phyloP scores from a whole-genome alignment of 495 filamentous ascomycete genomes.

The Talaromyces adpressus region DNA sequence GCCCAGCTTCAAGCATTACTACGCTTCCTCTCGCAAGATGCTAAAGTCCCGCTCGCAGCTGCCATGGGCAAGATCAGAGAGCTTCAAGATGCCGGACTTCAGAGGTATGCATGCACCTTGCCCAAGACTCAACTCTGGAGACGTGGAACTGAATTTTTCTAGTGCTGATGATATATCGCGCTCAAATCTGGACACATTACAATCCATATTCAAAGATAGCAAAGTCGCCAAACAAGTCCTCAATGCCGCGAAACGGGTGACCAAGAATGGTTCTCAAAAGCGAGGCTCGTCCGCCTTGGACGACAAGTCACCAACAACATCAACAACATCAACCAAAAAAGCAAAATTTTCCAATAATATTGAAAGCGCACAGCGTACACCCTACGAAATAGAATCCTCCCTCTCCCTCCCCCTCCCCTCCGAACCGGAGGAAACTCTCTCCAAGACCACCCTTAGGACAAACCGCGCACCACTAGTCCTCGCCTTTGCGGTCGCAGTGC shows the following conservation, averaged over 20 bases:
- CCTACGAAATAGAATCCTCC: constrained; percentile 56
- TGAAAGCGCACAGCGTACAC: constrained; percentile 21
- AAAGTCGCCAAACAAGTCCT: constrained; percentile 61
- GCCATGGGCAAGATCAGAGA: constrained; percentile 64
- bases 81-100: constrained; percentile 55
- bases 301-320: neutral
- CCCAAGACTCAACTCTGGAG: too few species aligned
- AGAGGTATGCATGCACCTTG: constrained; percentile 40
- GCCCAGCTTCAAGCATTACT: constrained; percentile 59
- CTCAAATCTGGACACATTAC: constrained; percentile 43
- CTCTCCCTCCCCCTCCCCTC: constrained; percentile 51
- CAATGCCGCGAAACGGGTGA: constrained; percentile 52
- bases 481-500: constrained; percentile 66
- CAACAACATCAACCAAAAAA: constrained; percentile 17
- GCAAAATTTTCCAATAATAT: constrained; percentile 8
- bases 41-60: constrained; percentile 60
- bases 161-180: constrained; percentile 60
- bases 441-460: constrained; percentile 52
- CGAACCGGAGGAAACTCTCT: constrained; percentile 52
- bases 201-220: constrained; percentile 57
- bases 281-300: constrained; percentile 19
- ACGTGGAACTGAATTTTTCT: neutral
- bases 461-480: constrained; percentile 77
- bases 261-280: constrained; percentile 63
- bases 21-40: constrained; percentile 67